These are phyloP conservation scores for Orbilia brochopaga DNA, from an alignment of 2,329 filamentous ascomycete genomes.

Conservation along the genomic window DNA sequence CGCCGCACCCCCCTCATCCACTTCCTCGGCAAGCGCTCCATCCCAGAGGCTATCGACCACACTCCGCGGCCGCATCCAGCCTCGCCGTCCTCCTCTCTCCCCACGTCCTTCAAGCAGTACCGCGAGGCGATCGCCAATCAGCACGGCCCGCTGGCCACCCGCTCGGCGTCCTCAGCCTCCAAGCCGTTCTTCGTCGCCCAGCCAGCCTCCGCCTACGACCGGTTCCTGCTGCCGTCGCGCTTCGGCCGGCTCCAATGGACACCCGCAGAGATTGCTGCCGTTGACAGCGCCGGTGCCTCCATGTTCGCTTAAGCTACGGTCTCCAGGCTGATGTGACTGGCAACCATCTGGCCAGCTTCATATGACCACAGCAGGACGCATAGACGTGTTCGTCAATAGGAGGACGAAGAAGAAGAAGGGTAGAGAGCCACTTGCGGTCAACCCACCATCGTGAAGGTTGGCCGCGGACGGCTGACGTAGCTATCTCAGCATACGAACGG, in stretches of 20 bases:
- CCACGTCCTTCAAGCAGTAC: slow-evolving; percentile 75
- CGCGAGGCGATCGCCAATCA: slow-evolving; percentile 74
- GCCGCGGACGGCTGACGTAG: too few relatives aligned
- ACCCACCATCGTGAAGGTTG: too few relatives aligned
- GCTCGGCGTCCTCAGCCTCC: slow-evolving; percentile 65
- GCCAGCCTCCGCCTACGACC: slow-evolving; percentile 78
- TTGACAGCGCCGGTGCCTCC: slow-evolving; percentile 89
- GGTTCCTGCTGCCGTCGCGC: slow-evolving; percentile 80
- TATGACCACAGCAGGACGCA: not conserved
- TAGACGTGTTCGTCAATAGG: too few relatives aligned
- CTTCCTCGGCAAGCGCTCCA: slow-evolving; percentile 68
- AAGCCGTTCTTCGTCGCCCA: slow-evolving; percentile 55
- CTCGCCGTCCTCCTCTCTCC: slow-evolving; percentile 70
- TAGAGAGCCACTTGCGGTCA: too few relatives aligned
- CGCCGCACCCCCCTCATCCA: slow-evolving; percentile 69
- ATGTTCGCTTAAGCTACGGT: slow-evolving; percentile 61
- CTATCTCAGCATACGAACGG: not conserved
- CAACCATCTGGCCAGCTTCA: not conserved
- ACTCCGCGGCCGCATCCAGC: slow-evolving; percentile 75
- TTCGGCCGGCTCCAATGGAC: slow-evolving; percentile 79
- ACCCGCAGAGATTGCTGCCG: slow-evolving; percentile 86
- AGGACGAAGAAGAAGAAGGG: too few relatives aligned
- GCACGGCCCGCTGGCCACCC: slow-evolving; percentile 71
- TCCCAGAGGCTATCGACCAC: slow-evolving; percentile 75
- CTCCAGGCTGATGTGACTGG: not conserved